phyloP scores from a whole-genome alignment of 1,139 yeast genomes.

The Wickerhamomyces sp. region DNA sequence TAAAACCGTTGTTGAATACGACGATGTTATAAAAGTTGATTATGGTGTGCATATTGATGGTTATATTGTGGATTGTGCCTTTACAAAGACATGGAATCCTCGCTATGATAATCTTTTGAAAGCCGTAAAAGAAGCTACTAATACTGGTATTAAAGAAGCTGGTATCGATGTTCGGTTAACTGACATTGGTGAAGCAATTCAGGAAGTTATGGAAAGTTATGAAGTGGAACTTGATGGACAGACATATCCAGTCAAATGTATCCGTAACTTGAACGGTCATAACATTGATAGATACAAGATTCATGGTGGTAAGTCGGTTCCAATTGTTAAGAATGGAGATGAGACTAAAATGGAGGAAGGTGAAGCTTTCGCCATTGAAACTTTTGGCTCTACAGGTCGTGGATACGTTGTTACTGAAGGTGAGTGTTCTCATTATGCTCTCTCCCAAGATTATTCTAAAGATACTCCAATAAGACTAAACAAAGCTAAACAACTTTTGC shows the following conservation, averaged over 20 bases:
- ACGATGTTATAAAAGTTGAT: constrained; percentile 95
- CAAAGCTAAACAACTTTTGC: constrained; percentile 62
- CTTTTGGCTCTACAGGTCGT: constrained; percentile 94
- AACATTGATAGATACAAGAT: constrained; percentile 78
- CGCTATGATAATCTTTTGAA: constrained; percentile 73
- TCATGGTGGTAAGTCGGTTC: constrained; percentile 95
- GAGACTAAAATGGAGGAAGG: constrained; percentile 98
- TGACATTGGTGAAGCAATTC: constrained; percentile 93
- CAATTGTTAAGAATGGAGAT: constrained; percentile 91
- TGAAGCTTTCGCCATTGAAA: constrained; percentile 95
- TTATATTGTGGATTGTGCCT: constrained; percentile 92
- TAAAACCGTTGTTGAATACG: constrained; percentile 69
- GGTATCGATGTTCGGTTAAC: constrained; percentile 95
- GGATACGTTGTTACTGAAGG: constrained; percentile 87
- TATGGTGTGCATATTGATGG: constrained; percentile 97
- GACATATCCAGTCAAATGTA: constrained; percentile 78
- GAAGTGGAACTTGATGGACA: constrained; percentile 90
- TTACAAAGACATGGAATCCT: constrained; percentile 84
- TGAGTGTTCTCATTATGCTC: constrained; percentile 91
- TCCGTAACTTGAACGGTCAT: constrained; percentile 92
- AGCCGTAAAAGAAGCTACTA: constrained; percentile 90
- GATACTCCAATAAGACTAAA: constrained; percentile 46
- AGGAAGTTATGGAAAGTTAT: constrained; percentile 95
- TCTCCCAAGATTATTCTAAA: constrained; percentile 42
- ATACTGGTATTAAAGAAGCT: constrained; percentile 87